Conservation (phyloP, 345 rosid species). For the Reutealis trisperma region DNA sequence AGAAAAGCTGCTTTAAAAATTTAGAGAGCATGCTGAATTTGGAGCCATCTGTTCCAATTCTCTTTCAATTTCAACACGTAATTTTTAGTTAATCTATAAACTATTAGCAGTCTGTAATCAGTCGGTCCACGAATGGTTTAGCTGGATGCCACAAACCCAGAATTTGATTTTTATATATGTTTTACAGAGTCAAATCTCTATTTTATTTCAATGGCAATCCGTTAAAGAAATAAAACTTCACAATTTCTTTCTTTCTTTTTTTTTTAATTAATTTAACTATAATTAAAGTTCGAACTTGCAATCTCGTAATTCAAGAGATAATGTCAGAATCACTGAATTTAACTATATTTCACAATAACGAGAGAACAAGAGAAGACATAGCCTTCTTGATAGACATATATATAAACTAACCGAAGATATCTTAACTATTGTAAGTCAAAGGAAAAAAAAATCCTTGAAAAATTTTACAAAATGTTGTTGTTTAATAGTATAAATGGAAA, state of each 20-base stretch:
- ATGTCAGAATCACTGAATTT: too few species aligned
- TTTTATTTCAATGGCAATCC: not conserved
- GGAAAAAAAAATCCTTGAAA: not conserved
- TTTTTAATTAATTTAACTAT: too few species aligned
- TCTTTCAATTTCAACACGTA: slow-evolving; percentile 16
- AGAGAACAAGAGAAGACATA: too few species aligned
- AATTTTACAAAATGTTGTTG: slow-evolving; percentile 8
- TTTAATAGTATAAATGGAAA: not conserved
- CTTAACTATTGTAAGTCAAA: not conserved
- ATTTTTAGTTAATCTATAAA: not conserved
- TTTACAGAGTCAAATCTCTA: not conserved
- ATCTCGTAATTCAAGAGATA: too few species aligned
- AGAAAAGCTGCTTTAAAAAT: slow-evolving; percentile 11
- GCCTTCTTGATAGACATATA: too few species aligned
- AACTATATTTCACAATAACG: too few species aligned
- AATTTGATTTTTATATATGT: not conserved
- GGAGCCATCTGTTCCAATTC: not conserved
- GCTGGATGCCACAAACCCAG: not conserved
- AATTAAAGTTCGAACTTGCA: too few species aligned
- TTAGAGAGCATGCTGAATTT: not conserved
- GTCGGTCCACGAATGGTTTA: not conserved
- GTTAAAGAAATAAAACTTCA: too few species aligned
- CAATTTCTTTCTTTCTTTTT: too few species aligned
- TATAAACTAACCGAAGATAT: too few species aligned
- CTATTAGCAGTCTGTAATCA: not conserved